Conservation (phyloP, 805 yeast genomes). For the Cyberlindnera euphorbiae region DNA sequence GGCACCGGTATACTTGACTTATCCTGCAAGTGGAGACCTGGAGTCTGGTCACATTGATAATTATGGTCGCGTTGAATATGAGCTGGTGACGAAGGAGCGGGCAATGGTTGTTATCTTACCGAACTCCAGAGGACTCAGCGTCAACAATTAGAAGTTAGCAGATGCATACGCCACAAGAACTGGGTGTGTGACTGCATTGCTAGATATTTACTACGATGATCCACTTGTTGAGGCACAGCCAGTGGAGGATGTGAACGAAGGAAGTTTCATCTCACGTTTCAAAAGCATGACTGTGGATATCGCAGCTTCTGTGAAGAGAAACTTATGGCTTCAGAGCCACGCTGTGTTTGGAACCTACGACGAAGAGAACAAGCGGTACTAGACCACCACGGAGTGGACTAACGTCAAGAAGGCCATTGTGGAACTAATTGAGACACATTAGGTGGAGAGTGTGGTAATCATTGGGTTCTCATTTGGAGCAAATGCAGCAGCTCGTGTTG, state of each 20-base stretch:
- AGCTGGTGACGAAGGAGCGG: slow-evolving; percentile 21
- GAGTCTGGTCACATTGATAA: slow-evolving; percentile 16
- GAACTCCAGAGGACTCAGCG: slow-evolving; percentile 22
- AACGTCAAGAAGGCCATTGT: slow-evolving; percentile 13
- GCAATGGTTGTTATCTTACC: slow-evolving; percentile 25
- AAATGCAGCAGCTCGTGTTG: slow-evolving; percentile 19
- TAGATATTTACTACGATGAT: slow-evolving; percentile 22
- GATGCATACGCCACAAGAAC: slow-evolving; percentile 26
- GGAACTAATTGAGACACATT: slow-evolving; percentile 18
- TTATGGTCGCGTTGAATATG: slow-evolving; percentile 24
- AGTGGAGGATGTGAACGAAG: not conserved
- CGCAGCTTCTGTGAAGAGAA: slow-evolving; percentile 15
- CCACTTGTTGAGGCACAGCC: slow-evolving; percentile 13
- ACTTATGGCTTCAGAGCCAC: slow-evolving; percentile 23
- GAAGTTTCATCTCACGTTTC: slow-evolving; percentile 15
- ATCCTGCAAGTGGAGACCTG: slow-evolving; percentile 16
- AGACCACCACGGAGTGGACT: slow-evolving; percentile 20
- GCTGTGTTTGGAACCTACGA: slow-evolving; percentile 20
- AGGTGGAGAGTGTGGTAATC: slow-evolving; percentile 16
- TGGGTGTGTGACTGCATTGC: slow-evolving; percentile 24
- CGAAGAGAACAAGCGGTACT: slow-evolving; percentile 14
- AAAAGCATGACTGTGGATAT: slow-evolving; percentile 19
- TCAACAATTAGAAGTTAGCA: slow-evolving; percentile 23
- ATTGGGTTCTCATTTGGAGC: slow-evolving; percentile 26
- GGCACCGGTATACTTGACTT: slow-evolving; percentile 21